Evolutionary conservation across 2,329 filamentous ascomycete species (phyloP).

Genomic region (Paracamarosporium sp.): DNA sequence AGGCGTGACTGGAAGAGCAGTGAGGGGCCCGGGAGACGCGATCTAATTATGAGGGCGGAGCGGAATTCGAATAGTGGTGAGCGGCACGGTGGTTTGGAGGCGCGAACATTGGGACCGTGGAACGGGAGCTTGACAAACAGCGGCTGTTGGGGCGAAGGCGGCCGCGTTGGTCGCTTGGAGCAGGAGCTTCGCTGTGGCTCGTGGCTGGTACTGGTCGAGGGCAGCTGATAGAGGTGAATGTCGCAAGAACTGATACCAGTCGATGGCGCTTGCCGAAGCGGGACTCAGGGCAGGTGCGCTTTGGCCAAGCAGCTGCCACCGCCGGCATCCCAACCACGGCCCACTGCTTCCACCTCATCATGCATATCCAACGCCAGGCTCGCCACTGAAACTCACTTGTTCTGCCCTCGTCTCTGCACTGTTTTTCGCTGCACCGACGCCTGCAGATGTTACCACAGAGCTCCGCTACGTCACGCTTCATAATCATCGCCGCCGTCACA

Average conservation of each 20-base stretch:
- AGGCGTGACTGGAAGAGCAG: neutral
- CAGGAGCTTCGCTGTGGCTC: neutral
- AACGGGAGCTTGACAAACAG: neutral
- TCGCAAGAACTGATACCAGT: neutral
- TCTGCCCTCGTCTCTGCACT: slow-evolving; percentile 4
- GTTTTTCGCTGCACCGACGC: slow-evolving; percentile 9
- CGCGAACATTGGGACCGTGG: slow-evolving; percentile 19
- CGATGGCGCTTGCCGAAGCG: neutral
- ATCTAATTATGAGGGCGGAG: slow-evolving; percentile 11
- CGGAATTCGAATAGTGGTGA: slow-evolving; percentile 9
- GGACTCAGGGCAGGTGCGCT: slow-evolving; percentile 7
- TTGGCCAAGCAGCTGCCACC: slow-evolving; percentile 19
- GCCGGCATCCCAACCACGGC: neutral
- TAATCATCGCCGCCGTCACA: slow-evolving; percentile 39
- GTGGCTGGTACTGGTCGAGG: neutral
- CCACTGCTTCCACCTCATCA: slow-evolving; percentile 18
- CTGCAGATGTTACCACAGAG: slow-evolving; percentile 25
- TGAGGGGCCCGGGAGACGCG: neutral
- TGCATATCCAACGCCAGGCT: slow-evolving; percentile 18
- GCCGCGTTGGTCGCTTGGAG: neutral
- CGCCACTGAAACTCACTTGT: slow-evolving; percentile 1
- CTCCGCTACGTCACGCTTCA: slow-evolving; percentile 35
- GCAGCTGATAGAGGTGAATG: neutral
- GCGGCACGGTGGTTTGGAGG: slow-evolving; percentile 17
- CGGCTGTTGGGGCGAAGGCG: neutral